A percentile compares a stretch with the other conserved stretches of the same genome.
These are phyloP conservation scores for Retiboletus flavoniger DNA, from an alignment of 1,284 basidiomycete species.

Conservation along the genomic window DNA sequence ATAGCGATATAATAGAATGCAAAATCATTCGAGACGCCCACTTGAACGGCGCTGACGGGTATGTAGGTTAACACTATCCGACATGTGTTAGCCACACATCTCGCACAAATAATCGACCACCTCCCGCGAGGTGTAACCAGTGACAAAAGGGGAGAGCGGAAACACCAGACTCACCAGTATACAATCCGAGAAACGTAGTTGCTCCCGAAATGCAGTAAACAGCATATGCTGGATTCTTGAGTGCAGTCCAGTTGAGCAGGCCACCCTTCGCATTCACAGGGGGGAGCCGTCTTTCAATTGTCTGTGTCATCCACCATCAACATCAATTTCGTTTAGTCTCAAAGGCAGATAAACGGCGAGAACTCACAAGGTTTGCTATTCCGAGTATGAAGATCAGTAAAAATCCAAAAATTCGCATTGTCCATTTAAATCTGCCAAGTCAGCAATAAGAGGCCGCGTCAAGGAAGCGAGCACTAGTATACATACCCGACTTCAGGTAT, in stretches of 20 bases:
- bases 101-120: not conserved
- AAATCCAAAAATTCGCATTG: slow-evolving; percentile 48
- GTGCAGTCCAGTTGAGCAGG: slow-evolving; percentile 41
- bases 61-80: slow-evolving; percentile 49
- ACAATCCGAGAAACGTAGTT: slow-evolving; percentile 57
- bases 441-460: not conserved
- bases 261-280: slow-evolving; percentile 41
- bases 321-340: not conserved
- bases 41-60: slow-evolving; percentile 39
- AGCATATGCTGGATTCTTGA: slow-evolving; percentile 41
- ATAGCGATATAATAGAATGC: slow-evolving; percentile 49
- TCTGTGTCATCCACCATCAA: slow-evolving; percentile 41
- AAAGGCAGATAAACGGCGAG: not conserved
- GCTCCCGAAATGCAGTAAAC: slow-evolving; percentile 43
- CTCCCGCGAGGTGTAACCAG: not conserved
- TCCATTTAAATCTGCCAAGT: slow-evolving; percentile 40
- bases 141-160: not conserved
- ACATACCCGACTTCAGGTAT: slow-evolving; percentile 39
- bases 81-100: slow-evolving; percentile 8
- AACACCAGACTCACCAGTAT: slow-evolving; percentile 45
- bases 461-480: not conserved
- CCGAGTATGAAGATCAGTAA: slow-evolving; percentile 39
- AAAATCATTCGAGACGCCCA: slow-evolving; percentile 38
- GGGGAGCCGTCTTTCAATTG: slow-evolving; percentile 39
- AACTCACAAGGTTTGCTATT: slow-evolving; percentile 37